Conservation (phyloP, 345 rosid species). For the Acer negundo region DNA sequence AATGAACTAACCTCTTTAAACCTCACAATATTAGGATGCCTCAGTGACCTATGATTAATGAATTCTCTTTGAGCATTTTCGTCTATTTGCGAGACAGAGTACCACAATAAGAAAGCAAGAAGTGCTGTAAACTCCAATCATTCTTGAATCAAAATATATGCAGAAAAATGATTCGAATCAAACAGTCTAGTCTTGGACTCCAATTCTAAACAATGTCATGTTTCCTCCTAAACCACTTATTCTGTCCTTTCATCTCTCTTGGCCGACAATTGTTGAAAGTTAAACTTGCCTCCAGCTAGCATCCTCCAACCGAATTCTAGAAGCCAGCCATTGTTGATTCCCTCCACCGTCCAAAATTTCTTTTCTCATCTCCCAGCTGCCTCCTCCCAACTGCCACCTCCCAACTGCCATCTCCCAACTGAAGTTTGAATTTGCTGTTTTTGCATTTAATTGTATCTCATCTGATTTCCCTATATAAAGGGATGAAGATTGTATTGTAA, state of each 20-base stretch:
- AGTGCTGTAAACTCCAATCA: background rate
- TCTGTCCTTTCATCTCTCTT: background rate
- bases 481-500: too few species aligned
- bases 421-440: too few species aligned
- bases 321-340: too few species aligned
- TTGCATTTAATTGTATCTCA: too few species aligned
- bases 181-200: background rate
- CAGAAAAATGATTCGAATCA: background rate
- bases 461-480: too few species aligned
- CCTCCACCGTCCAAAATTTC: too few species aligned
- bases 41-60: constrained; percentile 85
- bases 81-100: constrained; percentile 65
- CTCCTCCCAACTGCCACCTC: too few species aligned
- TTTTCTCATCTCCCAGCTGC: too few species aligned
- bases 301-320: too few species aligned
- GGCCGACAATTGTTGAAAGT: too few species aligned
- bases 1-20: constrained; percentile 73
- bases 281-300: too few species aligned
- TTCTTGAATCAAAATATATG: background rate
- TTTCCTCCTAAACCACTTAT: background rate
- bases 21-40: constrained; percentile 96
- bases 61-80: constrained; percentile 91
- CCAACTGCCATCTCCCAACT: too few species aligned
- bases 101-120: constrained; percentile 14
- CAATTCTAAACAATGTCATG: background rate